Base-by-base conservation (phyloP, 2,329 filamentous ascomycete species). In the Aspergillus cejpii region DNA sequence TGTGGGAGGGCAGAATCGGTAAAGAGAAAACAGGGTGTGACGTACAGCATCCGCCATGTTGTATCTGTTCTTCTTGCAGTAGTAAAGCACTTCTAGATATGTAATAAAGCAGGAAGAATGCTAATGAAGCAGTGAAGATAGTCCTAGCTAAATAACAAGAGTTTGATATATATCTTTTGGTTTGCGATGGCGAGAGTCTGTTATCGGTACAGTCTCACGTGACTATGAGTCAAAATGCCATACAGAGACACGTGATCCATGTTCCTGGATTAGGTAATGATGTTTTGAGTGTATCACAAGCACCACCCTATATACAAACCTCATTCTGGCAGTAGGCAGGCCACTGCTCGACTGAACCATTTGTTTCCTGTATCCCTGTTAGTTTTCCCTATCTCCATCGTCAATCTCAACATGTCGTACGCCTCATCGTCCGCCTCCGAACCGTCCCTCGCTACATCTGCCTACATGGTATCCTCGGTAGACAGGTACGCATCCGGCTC, bases 1-100 rank as follows among this genome's bases (percentile, higher is more conserved):
- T 67, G 65, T 67, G 65, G 63, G 64, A 62, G 57, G 54, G 52
- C 39, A 37, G 48, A 50, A 59, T 65, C 62, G 61, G 61, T 58
- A 64, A 63, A 62, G 59, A 53, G 53, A 57, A 58, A 59, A 56
- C 48, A 55, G 51, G 50, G 51, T 59, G 61, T 64, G 65, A 70
- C 67, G 60, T 70, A 70, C 68, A 55, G 61, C 58, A 51, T 70
- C 68, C 58, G 67, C 66, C 68, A 70, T 70, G 40, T 48, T 66
- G 45, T 37, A 44, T 51, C 48, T 42, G 41, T 40, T 31, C 15
- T 46, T 27, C 19, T 11, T 31, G 15, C 24, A 31, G 40, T 24
- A 37, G 20, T 10, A 19, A 39, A 26, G 24, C 28, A 24, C 33
- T 43, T 33, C 39, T 34, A 38, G n/a, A 20, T 26, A 31, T 21